Evolutionary conservation across 2,329 filamentous ascomycete species (phyloP), one percentile per base, ranked within the genome.

Genomic region (Trichoderma guizhouense): DNA sequence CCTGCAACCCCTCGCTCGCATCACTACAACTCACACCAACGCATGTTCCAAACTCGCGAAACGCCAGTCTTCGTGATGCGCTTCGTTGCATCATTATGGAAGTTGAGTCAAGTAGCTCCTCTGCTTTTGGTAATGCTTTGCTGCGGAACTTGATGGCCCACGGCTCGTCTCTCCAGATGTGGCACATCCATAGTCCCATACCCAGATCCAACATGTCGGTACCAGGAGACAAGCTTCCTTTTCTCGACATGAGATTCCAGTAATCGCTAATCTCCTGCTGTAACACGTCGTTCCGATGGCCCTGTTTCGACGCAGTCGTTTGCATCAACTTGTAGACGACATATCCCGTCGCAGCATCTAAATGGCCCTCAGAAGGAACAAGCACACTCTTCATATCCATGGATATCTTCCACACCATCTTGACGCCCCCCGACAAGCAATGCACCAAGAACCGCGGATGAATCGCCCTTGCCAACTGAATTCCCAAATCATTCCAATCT

Each of bases 171-270:
- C 77, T 78, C 72, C 84, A 83, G 78, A 88, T 86, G 72, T 89
- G 86, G 26, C 82, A 82, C 58, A 85, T 85, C 87, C 88, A 90
- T 30, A 90, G 76, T 1, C 86, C 85, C 88, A 90, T 89, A 0
- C 88, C 88, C 57, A 90, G 76, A 75, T 90, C 88, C n/a, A 89
- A 77, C 21, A 84, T 79, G 77, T 89, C 88, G 5, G 76, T 78
- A 32, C 85, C 87, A 3, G 84, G 80, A 55, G 81, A 82, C 64
- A 85, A 77, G 21, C 81, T 77, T 1, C 83, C 83, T 65, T 64
- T 72, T 2, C 81, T 77, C 28, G 78, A 76, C 81, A 88, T 85
- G 3, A 89, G 81, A 12, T 79, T 79, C 63, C 81, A 78, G 74
- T 89, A 89, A 63, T 88, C 85, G 0, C 75, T 79, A n/a, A 88